Evolutionary conservation across 305 asterid genomes (phyloP), one percentile per base, ranked within the genome.

Genomic region (Fraxinus ornus): DNA sequence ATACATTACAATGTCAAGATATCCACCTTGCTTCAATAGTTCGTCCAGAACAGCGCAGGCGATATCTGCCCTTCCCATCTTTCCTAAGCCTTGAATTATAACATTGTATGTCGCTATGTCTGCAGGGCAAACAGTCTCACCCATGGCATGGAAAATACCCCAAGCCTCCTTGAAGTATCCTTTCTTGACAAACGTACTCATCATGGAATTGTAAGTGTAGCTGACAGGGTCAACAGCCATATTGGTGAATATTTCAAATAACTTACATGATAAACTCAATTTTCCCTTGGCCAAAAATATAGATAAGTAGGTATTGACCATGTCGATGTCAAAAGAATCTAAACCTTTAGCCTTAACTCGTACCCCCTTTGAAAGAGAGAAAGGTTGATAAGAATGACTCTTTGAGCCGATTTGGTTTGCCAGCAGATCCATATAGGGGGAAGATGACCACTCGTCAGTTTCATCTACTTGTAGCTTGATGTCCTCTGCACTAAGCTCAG

Each of bases 1-100:
- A 68, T 96, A 96, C 99, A 96, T 96, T 84, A 94, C 94, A 79
- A 92, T 87, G 85, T 96, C 99, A 15, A 96, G 94, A 89, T 88
- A 93, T 30, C 98, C 99, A 10, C 98, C 98, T 81, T 92, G 96
- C 76, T 87, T 84, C 84, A 82, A 84, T 68, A 96, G 85, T 78
- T 94, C 92, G 22, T 93, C 93, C 30, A 93, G 93, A 70, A 96
- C 95, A 57, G 90, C 91, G 84, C 87, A 85, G 7, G 97, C 98
- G 5, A 96, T 90, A 91, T 96, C 98, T 6, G 97, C 98, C 85
- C 94, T 88, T 73, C 99, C 97, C 95, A 92, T 92, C 89, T 92
- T 92, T 79, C 97, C 98, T 26, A 96, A 83, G 36, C 98, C 97
- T 88, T 94, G 97, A 74, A 96, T 91, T 71, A 96, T 90, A 73